phyloP scores from a whole-genome alignment of 1,284 basidiomycete species.

The Trichosporon faecale region DNA sequence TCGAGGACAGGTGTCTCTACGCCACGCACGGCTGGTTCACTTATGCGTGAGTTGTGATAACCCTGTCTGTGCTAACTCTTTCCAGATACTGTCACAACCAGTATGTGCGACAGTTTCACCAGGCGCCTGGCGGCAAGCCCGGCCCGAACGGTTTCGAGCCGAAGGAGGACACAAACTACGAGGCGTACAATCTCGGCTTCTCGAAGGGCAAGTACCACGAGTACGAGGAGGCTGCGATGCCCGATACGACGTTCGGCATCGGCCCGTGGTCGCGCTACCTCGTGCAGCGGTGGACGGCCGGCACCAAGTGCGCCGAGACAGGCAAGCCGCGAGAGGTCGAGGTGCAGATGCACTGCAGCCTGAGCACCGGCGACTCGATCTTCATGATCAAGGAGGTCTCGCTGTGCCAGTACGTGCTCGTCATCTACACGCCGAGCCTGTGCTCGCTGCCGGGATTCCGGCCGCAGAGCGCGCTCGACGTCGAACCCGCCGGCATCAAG shows the following conservation, averaged over 20 bases:
- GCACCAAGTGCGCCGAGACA: conserved; percentile 87
- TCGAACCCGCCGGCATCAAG: conserved; percentile 38
- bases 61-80: background rate
- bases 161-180: conserved; percentile 66
- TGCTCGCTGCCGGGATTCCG: conserved; percentile 87
- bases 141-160: conserved; percentile 63
- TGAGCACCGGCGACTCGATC: conserved; percentile 73
- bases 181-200: conserved; percentile 49
- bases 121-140: conserved; percentile 60
- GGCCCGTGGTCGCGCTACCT: conserved; percentile 66
- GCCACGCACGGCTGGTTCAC: conserved; percentile 74
- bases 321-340: conserved; percentile 79
- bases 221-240: conserved; percentile 22
- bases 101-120: conserved; percentile 84
- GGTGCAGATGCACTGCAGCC: conserved; percentile 95
- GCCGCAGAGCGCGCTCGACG: conserved; percentile 55
- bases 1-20: conserved; percentile 54
- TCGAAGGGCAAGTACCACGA: conserved; percentile 17
- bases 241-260: conserved; percentile 33
- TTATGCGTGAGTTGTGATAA: conserved; percentile 59
- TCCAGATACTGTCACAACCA: conserved; percentile 76
- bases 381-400: conserved; percentile 86
- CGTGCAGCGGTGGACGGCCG: conserved; percentile 80
- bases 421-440: conserved; percentile 86
- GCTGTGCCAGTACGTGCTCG: conserved; percentile 81